Evolutionary conservation across 805 yeast genomes (phyloP).

Genomic region (Yarrowia keelungensis): DNA sequence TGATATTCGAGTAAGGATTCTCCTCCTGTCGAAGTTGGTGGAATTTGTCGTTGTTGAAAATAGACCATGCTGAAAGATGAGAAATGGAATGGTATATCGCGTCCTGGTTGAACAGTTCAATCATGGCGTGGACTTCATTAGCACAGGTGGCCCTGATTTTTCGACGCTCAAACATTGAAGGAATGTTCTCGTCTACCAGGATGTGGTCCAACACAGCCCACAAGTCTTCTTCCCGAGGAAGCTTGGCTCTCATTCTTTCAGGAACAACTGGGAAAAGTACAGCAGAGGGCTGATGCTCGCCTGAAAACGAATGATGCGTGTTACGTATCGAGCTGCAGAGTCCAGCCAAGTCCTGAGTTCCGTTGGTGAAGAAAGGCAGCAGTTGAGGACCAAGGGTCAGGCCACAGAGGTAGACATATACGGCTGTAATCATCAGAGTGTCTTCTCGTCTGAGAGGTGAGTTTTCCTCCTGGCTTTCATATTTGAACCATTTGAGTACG

Average conservation of each 20-base stretch:
- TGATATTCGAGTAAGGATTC: background rate
- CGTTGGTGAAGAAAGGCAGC: background rate
- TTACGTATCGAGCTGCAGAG: background rate
- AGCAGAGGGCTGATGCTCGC: background rate
- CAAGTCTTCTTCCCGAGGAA: conserved; percentile 11
- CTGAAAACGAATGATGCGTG: background rate
- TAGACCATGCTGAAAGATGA: background rate
- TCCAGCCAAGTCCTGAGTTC: background rate
- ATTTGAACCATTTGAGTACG: conserved; percentile 10
- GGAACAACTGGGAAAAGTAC: background rate
- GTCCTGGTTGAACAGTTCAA: conserved; percentile 15
- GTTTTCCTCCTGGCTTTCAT: background rate
- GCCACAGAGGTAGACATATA: conserved; percentile 6
- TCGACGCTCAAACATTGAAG: background rate
- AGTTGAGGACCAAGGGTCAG: background rate
- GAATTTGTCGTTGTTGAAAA: background rate
- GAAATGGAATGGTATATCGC: background rate
- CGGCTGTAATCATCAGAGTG: background rate
- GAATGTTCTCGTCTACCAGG: background rate
- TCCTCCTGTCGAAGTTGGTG: background rate
- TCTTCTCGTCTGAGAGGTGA: background rate
- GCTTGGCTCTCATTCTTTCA: background rate
- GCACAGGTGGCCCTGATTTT: background rate
- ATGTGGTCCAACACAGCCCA: conserved; percentile 1
- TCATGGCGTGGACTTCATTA: background rate